Evolutionary conservation across 208 protist genomes (phyloP), one percentile per base, ranked within the genome.

Genomic region (Leptomonas pyrrhocoris): DNA sequence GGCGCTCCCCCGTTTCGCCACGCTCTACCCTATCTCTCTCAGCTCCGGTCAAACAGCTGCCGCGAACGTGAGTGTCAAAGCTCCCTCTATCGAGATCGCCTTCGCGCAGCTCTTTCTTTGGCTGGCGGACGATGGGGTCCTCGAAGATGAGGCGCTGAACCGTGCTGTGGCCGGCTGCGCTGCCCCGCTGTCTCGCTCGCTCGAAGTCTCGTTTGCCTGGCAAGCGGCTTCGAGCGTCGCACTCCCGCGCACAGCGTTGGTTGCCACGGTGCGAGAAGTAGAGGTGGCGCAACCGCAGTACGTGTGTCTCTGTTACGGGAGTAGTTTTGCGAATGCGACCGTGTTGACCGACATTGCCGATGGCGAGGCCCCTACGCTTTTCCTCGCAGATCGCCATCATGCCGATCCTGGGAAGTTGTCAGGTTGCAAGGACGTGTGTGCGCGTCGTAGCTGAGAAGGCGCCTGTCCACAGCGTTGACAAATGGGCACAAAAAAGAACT

Each of bases 271-370:
- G 18, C 62, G 58, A 12, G 53, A 70, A 53, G 53, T 50, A 0
- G 51, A 57, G n/a, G 42, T 43, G 40, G 8, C 25, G 2, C 40
- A 36, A 23, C 34, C 31, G 36, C 64, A 50, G 30, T 77, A 77
- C 36, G 50, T 77, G 49, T 77, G 72, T 36, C 50, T 77, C n/a
- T 77, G 72, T 54, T 54, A 42, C 23, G 36, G 60, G 12, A 8
- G 43, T 21, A 43, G 1, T 28, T 19, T 27, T 1, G 53, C 56
- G 34, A 0, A 36, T 38, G 49, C 62, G 30, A n/a, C 9, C 1
- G 40, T 55, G 11, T 34, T 72, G 34, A 46, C 27, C 13, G 64
- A 51, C 0, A 25, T n/a, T 3, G 45, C 38, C 46, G 51, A 45
- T 28, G 42, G 42, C 7, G 43, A 28, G 0, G 36, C 36, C 6